Base-by-base conservation (phyloP, 805 yeast genomes). In the Cyberlindnera samutprakarnensis region DNA sequence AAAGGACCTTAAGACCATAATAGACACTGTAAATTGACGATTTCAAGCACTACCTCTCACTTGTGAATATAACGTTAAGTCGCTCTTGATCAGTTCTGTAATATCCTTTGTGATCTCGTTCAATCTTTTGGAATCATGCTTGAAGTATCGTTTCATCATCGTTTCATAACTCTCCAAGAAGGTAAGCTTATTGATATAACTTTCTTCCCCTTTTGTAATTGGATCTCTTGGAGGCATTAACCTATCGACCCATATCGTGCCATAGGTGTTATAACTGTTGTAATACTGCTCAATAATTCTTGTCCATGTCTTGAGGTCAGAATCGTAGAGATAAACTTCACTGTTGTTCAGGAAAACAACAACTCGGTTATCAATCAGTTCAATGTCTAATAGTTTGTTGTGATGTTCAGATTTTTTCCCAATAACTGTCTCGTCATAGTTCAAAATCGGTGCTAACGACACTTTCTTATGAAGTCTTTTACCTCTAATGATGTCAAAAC, bases 371-470 rank as follows among this genome's bases (percentile, higher is more conserved):
- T 39, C 37, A 19, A 56, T 51, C 1, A 71, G 28, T 12, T 66
- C 70, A 19, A 66, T 30, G 23, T 47, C 46, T 16, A 40, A 33
- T 10, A 63, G 29, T 9, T 44, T 43, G 7, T 57, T 37, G 4
- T 36, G 30, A 14, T 41, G 23, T 12, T 28, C 26, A n/a, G n/a
- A 11, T 14, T 22, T 23, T 6, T 15, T 22, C 16, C 47, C 50
- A 2, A 32, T 42, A 2, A 50, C 32, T 4, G 26, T 20, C 8
- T 46, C 39, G 14, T 49, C 52, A 26, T 55, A 59, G 46, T 73
- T 72, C 34, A 76, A 44, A 3, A 75, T 56, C 0, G 78, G 66
- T 1, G 83, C 72, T 17, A 78, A 39, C 2, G 81, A 69, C 1
- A 73, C 58, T 1, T 66, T 67, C 20, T 51, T 51, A 22, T 71